Conservation (phyloP, 2,329 filamentous ascomycete species). For the Apiospora koreana region DNA sequence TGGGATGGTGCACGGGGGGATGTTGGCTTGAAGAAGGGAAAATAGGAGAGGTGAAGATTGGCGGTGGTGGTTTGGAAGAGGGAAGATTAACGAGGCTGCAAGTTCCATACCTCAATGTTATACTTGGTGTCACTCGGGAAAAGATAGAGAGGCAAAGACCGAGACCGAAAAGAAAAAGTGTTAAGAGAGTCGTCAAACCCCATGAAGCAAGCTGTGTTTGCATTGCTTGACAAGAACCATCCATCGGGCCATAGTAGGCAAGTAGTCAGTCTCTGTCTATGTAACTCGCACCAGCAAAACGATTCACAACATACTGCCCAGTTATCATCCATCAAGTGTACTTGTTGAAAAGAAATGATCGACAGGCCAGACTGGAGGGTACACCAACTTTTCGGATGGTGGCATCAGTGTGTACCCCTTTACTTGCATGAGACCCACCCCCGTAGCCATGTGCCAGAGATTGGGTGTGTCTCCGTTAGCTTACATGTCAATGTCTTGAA, state of each 20-base stretch:
- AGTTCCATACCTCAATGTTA: constrained; percentile 33
- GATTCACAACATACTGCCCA: neutral
- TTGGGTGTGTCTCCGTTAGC: neutral
- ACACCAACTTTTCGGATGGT: neutral
- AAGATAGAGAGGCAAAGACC: neutral
- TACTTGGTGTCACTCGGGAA: constrained; percentile 27
- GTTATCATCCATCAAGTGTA: neutral
- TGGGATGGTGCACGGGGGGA: constrained; percentile 17
- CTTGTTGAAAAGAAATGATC: neutral
- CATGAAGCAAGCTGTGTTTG: neutral
- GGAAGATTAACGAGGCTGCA: constrained; percentile 27
- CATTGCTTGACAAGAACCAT: neutral
- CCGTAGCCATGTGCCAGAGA: constrained; percentile 1
- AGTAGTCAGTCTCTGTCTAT: neutral
- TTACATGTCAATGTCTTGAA: constrained; percentile 3
- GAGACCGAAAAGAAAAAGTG: neutral
- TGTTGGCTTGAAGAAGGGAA: constrained; percentile 18
- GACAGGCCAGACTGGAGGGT: neutral
- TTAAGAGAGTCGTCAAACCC: neutral
- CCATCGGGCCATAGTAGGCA: neutral
- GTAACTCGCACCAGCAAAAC: neutral
- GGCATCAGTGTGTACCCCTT: neutral
- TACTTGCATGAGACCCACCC: neutral
- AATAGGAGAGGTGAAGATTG: constrained; percentile 12
- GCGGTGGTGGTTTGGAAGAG: neutral